Evolutionary conservation across 2,329 filamentous ascomycete species (phyloP).

Genomic region (Venturia effusa): DNA sequence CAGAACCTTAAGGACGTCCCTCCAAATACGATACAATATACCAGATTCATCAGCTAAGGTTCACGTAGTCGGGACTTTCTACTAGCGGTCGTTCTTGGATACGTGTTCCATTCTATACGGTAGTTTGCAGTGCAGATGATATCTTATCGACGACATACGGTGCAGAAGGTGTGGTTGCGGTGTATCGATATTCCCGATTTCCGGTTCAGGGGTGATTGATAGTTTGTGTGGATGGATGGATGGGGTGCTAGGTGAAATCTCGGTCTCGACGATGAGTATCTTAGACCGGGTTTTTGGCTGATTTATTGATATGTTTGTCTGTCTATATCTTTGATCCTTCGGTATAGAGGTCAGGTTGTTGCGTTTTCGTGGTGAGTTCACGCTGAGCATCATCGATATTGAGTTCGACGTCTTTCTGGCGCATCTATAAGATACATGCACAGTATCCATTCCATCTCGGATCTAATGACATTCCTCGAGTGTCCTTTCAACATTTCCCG

Average conservation of each 20-base stretch:
- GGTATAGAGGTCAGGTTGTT: background rate
- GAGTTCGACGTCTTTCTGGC: background rate
- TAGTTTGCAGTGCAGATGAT: background rate
- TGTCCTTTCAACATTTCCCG: background rate
- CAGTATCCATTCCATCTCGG: background rate
- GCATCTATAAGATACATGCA: background rate
- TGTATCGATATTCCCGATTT: background rate
- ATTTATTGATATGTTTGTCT: background rate
- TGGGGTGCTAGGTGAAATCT: background rate
- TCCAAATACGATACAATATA: background rate
- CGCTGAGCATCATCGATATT: background rate
- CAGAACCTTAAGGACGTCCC: too few relatives aligned
- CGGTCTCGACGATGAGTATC: background rate
- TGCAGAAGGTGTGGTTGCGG: background rate
- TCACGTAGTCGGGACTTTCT: background rate
- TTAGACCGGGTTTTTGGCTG: background rate
- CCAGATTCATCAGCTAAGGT: background rate
- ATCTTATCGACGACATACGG: background rate
- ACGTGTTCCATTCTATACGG: too few relatives aligned
- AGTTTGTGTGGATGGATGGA: background rate
- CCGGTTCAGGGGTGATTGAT: background rate
- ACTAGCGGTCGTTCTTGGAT: background rate
- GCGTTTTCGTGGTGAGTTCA: background rate
- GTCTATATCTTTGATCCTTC: background rate
- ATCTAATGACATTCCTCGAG: background rate